These are phyloP conservation scores for Kodamaea ohmeri DNA, from an alignment of 1,139 yeast species.

Conservation along the genomic window DNA sequence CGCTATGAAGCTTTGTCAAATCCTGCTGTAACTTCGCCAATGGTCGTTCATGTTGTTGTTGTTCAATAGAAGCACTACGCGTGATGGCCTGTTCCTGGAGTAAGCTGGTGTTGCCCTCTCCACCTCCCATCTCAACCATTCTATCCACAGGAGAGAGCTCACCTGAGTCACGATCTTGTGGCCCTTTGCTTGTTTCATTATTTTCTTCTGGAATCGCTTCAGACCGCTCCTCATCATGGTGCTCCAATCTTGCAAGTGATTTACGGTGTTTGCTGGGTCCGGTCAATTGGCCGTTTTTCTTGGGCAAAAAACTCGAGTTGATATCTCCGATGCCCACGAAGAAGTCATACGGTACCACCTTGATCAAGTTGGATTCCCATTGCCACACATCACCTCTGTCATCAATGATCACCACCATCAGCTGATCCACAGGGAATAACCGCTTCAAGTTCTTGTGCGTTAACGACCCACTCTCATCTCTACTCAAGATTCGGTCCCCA, in stretches of 20 bases:
- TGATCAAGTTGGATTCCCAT: constrained; percentile 88
- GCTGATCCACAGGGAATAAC: constrained; percentile 91
- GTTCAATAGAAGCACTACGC: constrained; percentile 57
- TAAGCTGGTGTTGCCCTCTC: constrained; percentile 44
- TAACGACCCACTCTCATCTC: constrained; percentile 93
- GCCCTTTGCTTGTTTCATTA: constrained; percentile 10
- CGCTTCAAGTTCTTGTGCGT: constrained; percentile 87
- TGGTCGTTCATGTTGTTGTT: constrained; percentile 73
- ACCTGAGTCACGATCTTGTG: too few species aligned
- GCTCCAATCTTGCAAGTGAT: constrained; percentile 51
- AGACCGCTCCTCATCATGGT: constrained; percentile 18
- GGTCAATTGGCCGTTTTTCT: constrained; percentile 65
- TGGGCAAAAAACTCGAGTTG: constrained; percentile 87
- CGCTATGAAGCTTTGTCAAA: constrained; percentile 52
- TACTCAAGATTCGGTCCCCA: constrained; percentile 85
- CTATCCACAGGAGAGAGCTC: constrained; percentile 49
- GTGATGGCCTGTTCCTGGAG: constrained; percentile 54
- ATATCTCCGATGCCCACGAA: constrained; percentile 98
- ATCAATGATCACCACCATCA: constrained; percentile 94
- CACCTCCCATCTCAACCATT: constrained; percentile 48
- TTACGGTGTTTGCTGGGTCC: constrained; percentile 67
- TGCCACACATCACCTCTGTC: constrained; percentile 99
- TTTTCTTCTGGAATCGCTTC: constrained; percentile 19
- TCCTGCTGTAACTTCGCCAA: constrained; percentile 79
- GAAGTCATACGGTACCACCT: constrained; percentile 93